Evolutionary conservation across 1,139 yeast species (phyloP).

Genomic region (Candida freyschussii): DNA sequence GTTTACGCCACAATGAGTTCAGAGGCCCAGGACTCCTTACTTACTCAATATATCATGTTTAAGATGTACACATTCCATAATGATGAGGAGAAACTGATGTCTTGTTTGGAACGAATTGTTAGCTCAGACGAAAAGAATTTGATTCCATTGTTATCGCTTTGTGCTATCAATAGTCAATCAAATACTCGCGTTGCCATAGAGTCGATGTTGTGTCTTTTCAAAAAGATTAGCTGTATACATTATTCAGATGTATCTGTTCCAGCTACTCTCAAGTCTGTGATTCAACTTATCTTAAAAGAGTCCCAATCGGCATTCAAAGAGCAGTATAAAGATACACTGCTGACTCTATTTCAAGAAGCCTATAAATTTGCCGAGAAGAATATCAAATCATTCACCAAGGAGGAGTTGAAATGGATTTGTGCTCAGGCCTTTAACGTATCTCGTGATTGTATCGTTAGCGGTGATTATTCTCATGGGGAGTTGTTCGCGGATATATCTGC

Average conservation of each 20-base stretch:
- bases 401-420: slow-evolving; percentile 22
- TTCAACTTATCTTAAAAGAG: slow-evolving; percentile 24
- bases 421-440: slow-evolving; percentile 18
- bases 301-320: slow-evolving; percentile 1
- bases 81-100: slow-evolving; percentile 13
- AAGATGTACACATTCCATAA: slow-evolving; percentile 17
- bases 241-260: slow-evolving; percentile 18
- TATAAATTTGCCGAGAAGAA: slow-evolving; percentile 12
- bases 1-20: slow-evolving; percentile 18
- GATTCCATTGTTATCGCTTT: slow-evolving; percentile 20
- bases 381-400: slow-evolving; percentile 10
- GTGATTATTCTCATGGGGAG: slow-evolving; percentile 15
- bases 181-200: slow-evolving; percentile 20
- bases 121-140: slow-evolving; percentile 14
- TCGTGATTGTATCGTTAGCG: slow-evolving; percentile 11
- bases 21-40: slow-evolving; percentile 16
- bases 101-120: slow-evolving; percentile 8
- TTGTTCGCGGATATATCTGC: slow-evolving; percentile 12
- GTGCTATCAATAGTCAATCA: slow-evolving; percentile 15
- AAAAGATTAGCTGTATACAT: slow-evolving; percentile 12
- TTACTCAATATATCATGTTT: slow-evolving; percentile 29
- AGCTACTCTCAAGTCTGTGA: slow-evolving; percentile 23
- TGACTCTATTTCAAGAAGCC: slow-evolving; percentile 16
- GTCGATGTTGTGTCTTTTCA: slow-evolving; percentile 20
- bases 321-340: slow-evolving; percentile 12